phyloP scores from a whole-genome alignment of 2,329 filamentous ascomycete species.

The Cryphonectria nitschkei region DNA sequence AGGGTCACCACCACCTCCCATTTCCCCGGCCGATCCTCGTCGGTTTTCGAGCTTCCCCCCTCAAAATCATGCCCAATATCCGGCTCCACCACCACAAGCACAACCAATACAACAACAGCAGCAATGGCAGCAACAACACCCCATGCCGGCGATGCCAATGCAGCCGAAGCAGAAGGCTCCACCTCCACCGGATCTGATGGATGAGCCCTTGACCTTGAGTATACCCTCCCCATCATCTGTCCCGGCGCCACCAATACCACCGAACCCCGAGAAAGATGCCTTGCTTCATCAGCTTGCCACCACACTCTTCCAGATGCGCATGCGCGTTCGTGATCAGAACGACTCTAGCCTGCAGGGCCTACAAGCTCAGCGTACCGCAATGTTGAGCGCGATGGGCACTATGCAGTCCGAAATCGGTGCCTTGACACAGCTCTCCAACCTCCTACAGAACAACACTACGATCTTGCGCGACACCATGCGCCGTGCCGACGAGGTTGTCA shows the following conservation, averaged over 20 bases:
- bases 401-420: slow-evolving; percentile 76
- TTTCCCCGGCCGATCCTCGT: slow-evolving; percentile 21
- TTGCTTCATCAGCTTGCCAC: slow-evolving; percentile 77
- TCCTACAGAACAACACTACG: slow-evolving; percentile 75
- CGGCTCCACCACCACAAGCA: slow-evolving; percentile 31
- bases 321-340: slow-evolving; percentile 72
- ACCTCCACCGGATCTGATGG: slow-evolving; percentile 59
- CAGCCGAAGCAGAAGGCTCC: slow-evolving; percentile 43
- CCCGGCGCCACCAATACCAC: slow-evolving; percentile 83
- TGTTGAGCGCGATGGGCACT: slow-evolving; percentile 68
- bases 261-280: slow-evolving; percentile 93
- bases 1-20: slow-evolving; percentile 26
- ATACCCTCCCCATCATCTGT: slow-evolving; percentile 54
- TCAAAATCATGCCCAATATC: slow-evolving; percentile 32
- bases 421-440: slow-evolving; percentile 70
- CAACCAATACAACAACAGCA: slow-evolving; percentile 17
- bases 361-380: slow-evolving; percentile 76
- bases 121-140: slow-evolving; percentile 31
- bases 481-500: slow-evolving; percentile 78
- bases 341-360: slow-evolving; percentile 75
- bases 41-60: slow-evolving; percentile 26
- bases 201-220: slow-evolving; percentile 58
- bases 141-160: slow-evolving; percentile 28
- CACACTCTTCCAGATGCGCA: slow-evolving; percentile 70
- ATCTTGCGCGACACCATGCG: slow-evolving; percentile 78